Evolutionary conservation across 768 basidiomycete species (phyloP), one percentile per base, ranked within the genome.

Genomic region (Rhizopogon salebrosus): DNA sequence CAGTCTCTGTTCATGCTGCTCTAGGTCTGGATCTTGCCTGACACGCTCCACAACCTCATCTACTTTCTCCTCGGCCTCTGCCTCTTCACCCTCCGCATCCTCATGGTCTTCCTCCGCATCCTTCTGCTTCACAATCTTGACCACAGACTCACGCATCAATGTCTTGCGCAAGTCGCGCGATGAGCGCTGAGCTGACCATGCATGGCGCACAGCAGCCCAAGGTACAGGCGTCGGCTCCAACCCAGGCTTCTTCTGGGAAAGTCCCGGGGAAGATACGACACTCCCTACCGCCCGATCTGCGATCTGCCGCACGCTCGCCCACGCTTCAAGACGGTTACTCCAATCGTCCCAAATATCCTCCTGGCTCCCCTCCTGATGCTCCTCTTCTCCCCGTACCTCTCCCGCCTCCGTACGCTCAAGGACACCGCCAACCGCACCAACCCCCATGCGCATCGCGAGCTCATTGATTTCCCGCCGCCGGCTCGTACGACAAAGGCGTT

Each of bases 1-100:
- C 40, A 98, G 68, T 48, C 86, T 75, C 57, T 87, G 82, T 69
- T 97, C 93, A 57, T 97, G 85, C n/a, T 70, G 62, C 52, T 91
- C 89, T 40, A 97, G 76, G 22, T 87, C 82, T 51, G 79, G 75
- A 56, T 92, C 87, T 53, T 81, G 84, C 66, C 80, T 90, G 49
- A 98, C 60, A 36, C 75, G 75, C 62, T 93, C 91, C 22, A 95
- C 77, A 9, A 93, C 78, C 55, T 89, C 84, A 63, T 94, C 89
- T 14, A 72, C 59, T 39, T 41, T 43, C 45, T 62, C 63, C 42
- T 65, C 62, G 13, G 41, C 62, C 5, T 68, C 72, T 27, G 70
- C 70, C 50, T 75, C 70, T 26, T 72, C 70, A 5, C 60, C 16
- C 14, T 34, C 45, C 2, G 57, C 57, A 4, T 68, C 66, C 14